Percentiles rank a stretch among this genome's conserved stretches.
These are phyloP conservation scores for Hemisphaericaspora xylofermentans DNA, from an alignment of 1,139 yeast species.

Conservation along the genomic window DNA sequence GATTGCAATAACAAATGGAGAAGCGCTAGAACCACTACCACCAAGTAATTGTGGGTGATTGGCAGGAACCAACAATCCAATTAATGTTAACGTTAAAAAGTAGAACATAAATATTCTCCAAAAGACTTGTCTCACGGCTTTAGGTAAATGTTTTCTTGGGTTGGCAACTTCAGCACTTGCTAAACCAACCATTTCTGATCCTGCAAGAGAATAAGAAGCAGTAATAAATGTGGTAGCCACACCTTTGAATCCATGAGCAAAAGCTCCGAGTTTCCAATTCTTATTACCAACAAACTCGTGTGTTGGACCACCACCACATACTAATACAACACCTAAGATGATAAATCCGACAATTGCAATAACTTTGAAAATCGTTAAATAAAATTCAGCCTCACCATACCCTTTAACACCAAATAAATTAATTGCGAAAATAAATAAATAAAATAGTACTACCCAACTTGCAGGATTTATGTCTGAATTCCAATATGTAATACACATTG, in stretches of 20 bases:
- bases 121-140: conserved; percentile 43
- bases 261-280: conserved; percentile 58
- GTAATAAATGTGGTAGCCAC: conserved; percentile 43
- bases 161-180: conserved; percentile 42
- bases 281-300: conserved; percentile 62
- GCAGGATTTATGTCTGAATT: conserved; percentile 58
- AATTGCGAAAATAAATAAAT: conserved; percentile 51
- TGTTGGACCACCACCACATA: conserved; percentile 67
- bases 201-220: conserved; percentile 44
- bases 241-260: conserved; percentile 44
- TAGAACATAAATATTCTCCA: conserved; percentile 45
- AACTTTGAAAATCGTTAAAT: conserved; percentile 58
- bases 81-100: conserved; percentile 38
- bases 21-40: conserved; percentile 33
- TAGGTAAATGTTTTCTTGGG: conserved; percentile 38
- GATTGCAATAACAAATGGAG: conserved; percentile 63
- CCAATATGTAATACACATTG: conserved; percentile 70
- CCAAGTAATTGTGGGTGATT: conserved; percentile 34
- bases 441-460: conserved; percentile 65
- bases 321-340: conserved; percentile 59
- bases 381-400: conserved; percentile 73
- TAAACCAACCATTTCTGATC: conserved; percentile 49
- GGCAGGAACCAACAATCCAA: conserved; percentile 39
- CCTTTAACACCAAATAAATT: conserved; percentile 72
- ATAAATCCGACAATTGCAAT: conserved; percentile 64